Percentiles rank a stretch among this genome's conserved stretches.
Evolutionary conservation across 306 rosid species (phyloP).

Genomic region (Casuarina cunninghamiana): DNA sequence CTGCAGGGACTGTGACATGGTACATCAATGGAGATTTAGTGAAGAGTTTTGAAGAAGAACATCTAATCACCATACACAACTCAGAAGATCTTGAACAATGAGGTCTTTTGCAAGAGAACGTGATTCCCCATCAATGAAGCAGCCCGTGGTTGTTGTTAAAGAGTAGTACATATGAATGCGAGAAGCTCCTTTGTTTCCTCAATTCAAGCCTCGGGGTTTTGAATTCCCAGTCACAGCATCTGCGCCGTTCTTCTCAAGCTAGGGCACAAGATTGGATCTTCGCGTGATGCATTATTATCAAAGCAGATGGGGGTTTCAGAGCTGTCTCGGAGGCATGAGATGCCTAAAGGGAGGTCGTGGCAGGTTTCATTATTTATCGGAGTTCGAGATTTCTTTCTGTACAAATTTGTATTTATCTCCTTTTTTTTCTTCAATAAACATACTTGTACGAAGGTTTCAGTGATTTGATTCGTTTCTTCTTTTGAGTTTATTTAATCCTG

Average conservation of each 20-base stretch:
- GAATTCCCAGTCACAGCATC: constrained; percentile 6
- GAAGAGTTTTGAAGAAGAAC: constrained; percentile 76
- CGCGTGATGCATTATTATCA: not conserved
- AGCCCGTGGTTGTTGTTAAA: constrained; percentile 15
- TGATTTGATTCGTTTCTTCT: constrained; percentile 2
- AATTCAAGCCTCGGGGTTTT: constrained; percentile 2
- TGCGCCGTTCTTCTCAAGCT: constrained; percentile 9
- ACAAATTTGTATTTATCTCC: not conserved
- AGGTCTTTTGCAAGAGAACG: constrained; percentile 27
- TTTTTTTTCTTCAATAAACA: not conserved
- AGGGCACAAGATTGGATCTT: constrained; percentile 3
- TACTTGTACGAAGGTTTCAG: not conserved
- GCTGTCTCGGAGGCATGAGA: constrained; percentile 17
- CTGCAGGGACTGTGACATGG: constrained; percentile 67
- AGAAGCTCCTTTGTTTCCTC: constrained; percentile 24
- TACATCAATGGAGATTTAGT: constrained; percentile 55
- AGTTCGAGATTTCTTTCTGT: constrained; percentile 7
- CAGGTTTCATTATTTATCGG: not conserved
- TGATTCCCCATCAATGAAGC: constrained; percentile 16
- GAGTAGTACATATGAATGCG: constrained; percentile 16
- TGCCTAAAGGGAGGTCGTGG: not conserved
- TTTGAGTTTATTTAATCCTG: not conserved
- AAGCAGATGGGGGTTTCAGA: constrained; percentile 1
- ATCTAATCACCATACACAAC: constrained; percentile 50
- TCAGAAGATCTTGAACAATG: constrained; percentile 54